A percentile compares a stretch with the other conserved stretches of the same genome.
phyloP scores from a whole-genome alignment of 1,284 basidiomycete genomes.

The Puccinia brachypodii region DNA sequence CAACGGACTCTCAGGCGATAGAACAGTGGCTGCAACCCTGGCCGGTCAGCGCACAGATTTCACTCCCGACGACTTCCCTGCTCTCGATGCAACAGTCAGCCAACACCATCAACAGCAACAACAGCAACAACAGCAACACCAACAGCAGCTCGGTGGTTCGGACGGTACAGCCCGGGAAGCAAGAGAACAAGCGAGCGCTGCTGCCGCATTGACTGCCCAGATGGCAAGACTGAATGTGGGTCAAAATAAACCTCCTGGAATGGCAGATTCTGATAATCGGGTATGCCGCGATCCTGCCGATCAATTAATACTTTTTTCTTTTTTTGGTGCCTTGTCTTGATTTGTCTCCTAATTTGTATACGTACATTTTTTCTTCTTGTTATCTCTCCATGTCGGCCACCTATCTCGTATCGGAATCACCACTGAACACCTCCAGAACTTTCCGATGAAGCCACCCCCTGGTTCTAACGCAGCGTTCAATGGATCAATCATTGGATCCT shows the following conservation, averaged over 20 bases:
- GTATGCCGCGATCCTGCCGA: slow-evolving; percentile 5
- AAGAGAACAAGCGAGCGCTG: slow-evolving; percentile 45
- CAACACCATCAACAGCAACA: slow-evolving; percentile 33
- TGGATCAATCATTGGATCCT: slow-evolving; percentile 26
- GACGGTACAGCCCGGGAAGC: slow-evolving; percentile 35
- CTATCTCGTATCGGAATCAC: neutral
- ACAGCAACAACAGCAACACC: slow-evolving; percentile 33
- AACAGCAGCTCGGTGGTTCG: slow-evolving; percentile 6
- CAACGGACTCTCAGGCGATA: slow-evolving; percentile 26
- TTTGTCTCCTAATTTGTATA: neutral
- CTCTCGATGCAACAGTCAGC: slow-evolving; percentile 43
- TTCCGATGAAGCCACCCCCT: slow-evolving; percentile 15
- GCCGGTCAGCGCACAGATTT: slow-evolving; percentile 46
- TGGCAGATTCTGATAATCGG: slow-evolving; percentile 37
- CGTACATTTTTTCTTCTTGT: neutral
- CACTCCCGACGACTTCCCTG: slow-evolving; percentile 47
- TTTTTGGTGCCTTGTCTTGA: neutral
- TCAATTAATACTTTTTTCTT: neutral
- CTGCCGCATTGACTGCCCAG: slow-evolving; percentile 44
- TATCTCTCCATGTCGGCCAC: neutral
- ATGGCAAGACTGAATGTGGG: slow-evolving; percentile 40
- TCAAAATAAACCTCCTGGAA: slow-evolving; percentile 23
- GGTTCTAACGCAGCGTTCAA: slow-evolving; percentile 27
- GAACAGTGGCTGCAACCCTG: slow-evolving; percentile 29
- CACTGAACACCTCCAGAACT: slow-evolving; percentile 6